A percentile compares a stretch with the other conserved stretches of the same genome.
These are phyloP conservation scores for Citrullus amarus DNA, from an alignment of 306 rosid genomes.

Conservation along the genomic window DNA sequence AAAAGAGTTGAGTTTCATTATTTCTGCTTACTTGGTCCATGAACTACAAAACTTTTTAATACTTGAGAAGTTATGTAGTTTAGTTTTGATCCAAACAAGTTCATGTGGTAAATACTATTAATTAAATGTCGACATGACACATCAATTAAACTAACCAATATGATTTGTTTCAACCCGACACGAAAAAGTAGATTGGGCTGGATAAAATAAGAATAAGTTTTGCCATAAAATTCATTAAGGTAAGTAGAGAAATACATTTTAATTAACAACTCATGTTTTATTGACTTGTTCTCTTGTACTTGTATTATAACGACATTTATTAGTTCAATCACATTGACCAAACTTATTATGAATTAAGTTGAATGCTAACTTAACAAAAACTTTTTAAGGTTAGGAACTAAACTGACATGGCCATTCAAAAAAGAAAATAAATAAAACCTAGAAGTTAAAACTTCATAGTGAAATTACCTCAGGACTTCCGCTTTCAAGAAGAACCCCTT, in stretches of 20 bases:
- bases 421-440: background rate
- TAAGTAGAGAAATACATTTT: background rate
- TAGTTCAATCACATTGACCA: background rate
- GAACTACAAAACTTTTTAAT: background rate
- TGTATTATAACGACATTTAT: background rate
- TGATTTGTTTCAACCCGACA: background rate
- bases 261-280: background rate
- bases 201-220: background rate
- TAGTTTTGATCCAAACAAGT: background rate
- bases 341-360: background rate
- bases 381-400: background rate
- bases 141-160: background rate
- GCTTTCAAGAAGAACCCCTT: slow-evolving; percentile 88
- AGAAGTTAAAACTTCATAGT: background rate
- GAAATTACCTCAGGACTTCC: slow-evolving; percentile 75
- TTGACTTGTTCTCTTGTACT: background rate
- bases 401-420: background rate
- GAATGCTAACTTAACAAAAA: background rate
- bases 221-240: background rate
- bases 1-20: background rate
- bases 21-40: background rate
- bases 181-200: background rate
- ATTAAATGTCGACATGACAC: background rate
- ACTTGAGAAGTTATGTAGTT: too few species aligned
- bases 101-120: background rate